Percentiles rank a stretch among this genome's conserved stretches.
Conservation (phyloP, 2,329 filamentous ascomycete genomes). For the Penicillium sp. region DNA sequence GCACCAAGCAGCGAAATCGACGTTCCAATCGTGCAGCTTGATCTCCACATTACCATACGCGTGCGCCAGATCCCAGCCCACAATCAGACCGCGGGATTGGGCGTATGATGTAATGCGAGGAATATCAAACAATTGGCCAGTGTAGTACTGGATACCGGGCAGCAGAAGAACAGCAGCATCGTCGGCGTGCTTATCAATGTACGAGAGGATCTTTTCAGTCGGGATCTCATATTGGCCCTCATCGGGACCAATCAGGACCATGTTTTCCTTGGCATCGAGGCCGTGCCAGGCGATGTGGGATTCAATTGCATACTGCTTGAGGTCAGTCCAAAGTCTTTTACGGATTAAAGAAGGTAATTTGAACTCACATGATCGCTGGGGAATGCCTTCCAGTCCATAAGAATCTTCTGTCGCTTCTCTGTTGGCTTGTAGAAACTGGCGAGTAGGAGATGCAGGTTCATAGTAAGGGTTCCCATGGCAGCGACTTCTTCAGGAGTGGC, state of each 20-base stretch:
- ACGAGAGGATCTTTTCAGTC: constrained; percentile 68
- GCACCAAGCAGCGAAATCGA: constrained; percentile 90
- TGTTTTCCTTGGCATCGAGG: constrained; percentile 63
- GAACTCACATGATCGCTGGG: constrained; percentile 73
- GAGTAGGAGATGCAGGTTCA: constrained; percentile 77
- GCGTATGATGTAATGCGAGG: constrained; percentile 74
- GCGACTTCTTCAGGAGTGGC: constrained; percentile 71
- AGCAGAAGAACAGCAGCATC: constrained; percentile 75
- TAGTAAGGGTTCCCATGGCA: constrained; percentile 83
- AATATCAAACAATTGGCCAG: constrained; percentile 83
- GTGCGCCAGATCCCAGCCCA: constrained; percentile 87
- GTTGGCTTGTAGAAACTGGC: constrained; percentile 78
- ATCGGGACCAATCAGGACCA: constrained; percentile 71
- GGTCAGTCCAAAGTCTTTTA: background rate
- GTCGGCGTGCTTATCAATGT: constrained; percentile 72
- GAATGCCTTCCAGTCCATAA: constrained; percentile 84
- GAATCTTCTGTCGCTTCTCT: constrained; percentile 67
- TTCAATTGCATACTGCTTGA: constrained; percentile 70
- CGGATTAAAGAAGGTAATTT: no score
- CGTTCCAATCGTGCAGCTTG: constrained; percentile 79
- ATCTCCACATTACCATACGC: constrained; percentile 79
- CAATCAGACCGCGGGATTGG: constrained; percentile 64
- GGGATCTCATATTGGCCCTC: constrained; percentile 60
- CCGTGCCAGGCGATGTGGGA: constrained; percentile 75
- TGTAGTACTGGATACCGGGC: constrained; percentile 89